These are phyloP conservation scores for Leccinum rimulosum DNA, from an alignment of 768 basidiomycete genomes.

Conservation along the genomic window DNA sequence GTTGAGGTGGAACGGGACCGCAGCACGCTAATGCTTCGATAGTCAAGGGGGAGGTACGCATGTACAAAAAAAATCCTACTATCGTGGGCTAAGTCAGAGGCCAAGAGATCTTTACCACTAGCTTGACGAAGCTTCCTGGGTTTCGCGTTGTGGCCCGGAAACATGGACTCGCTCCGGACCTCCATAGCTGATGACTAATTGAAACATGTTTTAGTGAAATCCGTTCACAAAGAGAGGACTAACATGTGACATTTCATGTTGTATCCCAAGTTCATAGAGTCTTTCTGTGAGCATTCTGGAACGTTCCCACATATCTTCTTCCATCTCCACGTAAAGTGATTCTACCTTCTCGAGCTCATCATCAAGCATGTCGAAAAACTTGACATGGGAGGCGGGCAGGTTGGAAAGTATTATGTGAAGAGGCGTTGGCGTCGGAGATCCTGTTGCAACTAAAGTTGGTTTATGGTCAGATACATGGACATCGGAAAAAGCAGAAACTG, in stretches of 20 bases:
- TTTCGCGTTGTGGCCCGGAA: background rate
- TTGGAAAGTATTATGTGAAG: conserved; percentile 48
- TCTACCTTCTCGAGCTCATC: conserved; percentile 82
- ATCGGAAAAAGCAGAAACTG: conserved; percentile 15
- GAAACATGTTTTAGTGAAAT: background rate
- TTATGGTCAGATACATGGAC: conserved; percentile 10
- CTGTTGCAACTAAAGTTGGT: background rate
- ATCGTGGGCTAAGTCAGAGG: conserved; percentile 11
- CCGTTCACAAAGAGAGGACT: conserved; percentile 13
- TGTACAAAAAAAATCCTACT: background rate
- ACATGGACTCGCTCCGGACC: conserved; percentile 4
- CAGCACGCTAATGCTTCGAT: background rate
- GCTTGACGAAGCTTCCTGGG: background rate
- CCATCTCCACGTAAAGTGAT: conserved; percentile 72
- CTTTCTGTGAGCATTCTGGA: conserved; percentile 57
- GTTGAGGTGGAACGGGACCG: background rate
- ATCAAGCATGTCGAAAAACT: conserved; percentile 77
- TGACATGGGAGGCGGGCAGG: conserved; percentile 56
- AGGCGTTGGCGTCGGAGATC: conserved; percentile 30
- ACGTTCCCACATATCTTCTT: conserved; percentile 53
- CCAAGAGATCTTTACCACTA: background rate
- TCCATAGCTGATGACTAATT: conserved; percentile 12
- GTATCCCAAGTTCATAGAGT: conserved; percentile 68
- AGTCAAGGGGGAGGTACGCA: background rate
- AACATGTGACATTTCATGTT: conserved; percentile 58